These are phyloP conservation scores for Suillus weaverae DNA, from an alignment of 768 basidiomycete genomes.

Conservation along the genomic window DNA sequence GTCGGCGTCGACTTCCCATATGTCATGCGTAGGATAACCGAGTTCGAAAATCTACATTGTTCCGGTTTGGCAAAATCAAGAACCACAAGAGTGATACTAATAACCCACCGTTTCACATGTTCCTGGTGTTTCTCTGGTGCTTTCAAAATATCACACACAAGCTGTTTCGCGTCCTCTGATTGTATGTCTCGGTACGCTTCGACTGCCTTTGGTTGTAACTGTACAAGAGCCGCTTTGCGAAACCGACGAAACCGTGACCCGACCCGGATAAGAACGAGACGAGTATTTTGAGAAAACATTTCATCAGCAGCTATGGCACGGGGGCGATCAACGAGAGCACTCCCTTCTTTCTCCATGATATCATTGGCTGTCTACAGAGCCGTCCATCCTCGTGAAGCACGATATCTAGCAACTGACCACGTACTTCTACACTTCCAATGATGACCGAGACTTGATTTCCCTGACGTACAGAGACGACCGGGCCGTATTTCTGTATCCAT, in stretches of 20 bases:
- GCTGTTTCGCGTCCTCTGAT: constrained; percentile 27
- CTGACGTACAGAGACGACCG: constrained; percentile 25
- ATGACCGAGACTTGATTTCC: constrained; percentile 28
- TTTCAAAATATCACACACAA: constrained; percentile 10
- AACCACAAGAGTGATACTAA: neutral
- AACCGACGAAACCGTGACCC: constrained; percentile 56
- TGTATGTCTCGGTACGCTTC: constrained; percentile 44
- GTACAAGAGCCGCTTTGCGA: constrained; percentile 52
- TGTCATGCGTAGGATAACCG: constrained; percentile 46
- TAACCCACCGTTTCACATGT: constrained; percentile 1
- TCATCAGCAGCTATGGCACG: constrained; percentile 50
- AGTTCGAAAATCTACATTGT: constrained; percentile 42
- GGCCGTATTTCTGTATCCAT: constrained; percentile 30
- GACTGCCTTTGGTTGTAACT: constrained; percentile 48
- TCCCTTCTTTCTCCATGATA: constrained; percentile 59
- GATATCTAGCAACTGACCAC: constrained; percentile 6
- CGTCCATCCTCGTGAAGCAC: constrained; percentile 15
- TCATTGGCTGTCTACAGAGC: constrained; percentile 46
- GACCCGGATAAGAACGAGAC: constrained; percentile 47
- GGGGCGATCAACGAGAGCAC: constrained; percentile 48
- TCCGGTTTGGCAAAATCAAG: neutral
- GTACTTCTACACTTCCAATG: constrained; percentile 21
- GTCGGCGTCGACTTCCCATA: constrained; percentile 53
- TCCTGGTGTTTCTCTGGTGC: constrained; percentile 1
- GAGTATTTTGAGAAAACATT: constrained; percentile 53